Evolutionary conservation across 1,284 basidiomycete genomes (phyloP), one percentile per base, ranked within the genome.

Genomic region (Rhodotorula sp.): DNA sequence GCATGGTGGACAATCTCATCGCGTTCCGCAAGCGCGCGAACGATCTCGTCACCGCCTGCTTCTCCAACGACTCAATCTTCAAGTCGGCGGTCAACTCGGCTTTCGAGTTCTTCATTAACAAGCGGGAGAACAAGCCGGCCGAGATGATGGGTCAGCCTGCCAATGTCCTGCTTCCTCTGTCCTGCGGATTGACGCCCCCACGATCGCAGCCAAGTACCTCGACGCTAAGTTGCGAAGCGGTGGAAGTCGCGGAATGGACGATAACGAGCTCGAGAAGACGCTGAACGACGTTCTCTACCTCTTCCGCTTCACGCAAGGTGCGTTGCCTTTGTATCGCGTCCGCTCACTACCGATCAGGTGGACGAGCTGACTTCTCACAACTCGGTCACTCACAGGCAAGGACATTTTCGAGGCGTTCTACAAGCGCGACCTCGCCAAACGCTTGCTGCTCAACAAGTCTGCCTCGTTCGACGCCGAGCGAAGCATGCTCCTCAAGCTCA

Each of bases 391-490:
- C 19, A 44, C 56, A 77, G 75, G 77, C 68, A 82, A 82, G 72
- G 82, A 82, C 68, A 78, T 79, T 36, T 97, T 97, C 81, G 88
- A 94, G 76, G 90, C 90, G 44, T 98, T 96, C 82, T 99, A 98
- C 81, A 90, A 91, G 78, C 87, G 91, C 15, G 87, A 89, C 58
- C 83, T 99, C 63, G 91, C 94, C 27, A 96, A 92, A 82, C 86
- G 95, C 49, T 79, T 99, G 65, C 82, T 99, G 49, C 83, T 97
- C 27, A 88, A 88, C 76, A 89, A 89, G 78, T 92, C 89, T 62
- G 94, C 95, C 0, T 91, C 89, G 11, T 88, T 93, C 76, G 94
- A 98, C 79, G 89, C 94, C 76, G 95, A 99, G 83, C 87, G 88
- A 76, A 86, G 85, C 51, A 90, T 98, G 85, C 84, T 99, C 65